Percentiles rank a stretch among this genome's conserved stretches.
Conservation (phyloP, 2,329 filamentous ascomycete species). For the Aspergillus bombycis region DNA sequence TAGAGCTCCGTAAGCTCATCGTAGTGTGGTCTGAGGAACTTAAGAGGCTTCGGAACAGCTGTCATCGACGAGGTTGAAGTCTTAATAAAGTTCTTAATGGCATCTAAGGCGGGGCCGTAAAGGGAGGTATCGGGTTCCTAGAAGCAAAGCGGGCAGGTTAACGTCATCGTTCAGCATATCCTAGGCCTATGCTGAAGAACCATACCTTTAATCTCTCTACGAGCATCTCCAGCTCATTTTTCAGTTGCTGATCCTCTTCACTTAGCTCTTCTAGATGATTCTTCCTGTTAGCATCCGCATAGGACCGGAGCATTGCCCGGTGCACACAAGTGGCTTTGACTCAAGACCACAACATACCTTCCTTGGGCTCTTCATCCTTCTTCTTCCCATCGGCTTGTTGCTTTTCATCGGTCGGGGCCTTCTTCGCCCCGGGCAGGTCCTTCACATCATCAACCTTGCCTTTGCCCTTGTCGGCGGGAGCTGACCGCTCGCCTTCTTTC, state of each 20-base stretch:
- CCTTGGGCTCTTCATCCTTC: constrained; percentile 71
- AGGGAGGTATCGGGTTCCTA: constrained; percentile 85
- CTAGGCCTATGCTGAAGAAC: constrained; percentile 11
- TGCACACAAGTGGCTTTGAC: constrained; percentile 7
- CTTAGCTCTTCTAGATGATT: constrained; percentile 79
- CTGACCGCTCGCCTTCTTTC: constrained; percentile 86
- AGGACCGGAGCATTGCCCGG: constrained; percentile 39
- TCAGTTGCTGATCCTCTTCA: constrained; percentile 97
- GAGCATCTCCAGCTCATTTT: constrained; percentile 96
- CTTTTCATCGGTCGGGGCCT: constrained; percentile 69
- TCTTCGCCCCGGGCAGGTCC: constrained; percentile 60
- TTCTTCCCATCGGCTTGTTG: constrained; percentile 68
- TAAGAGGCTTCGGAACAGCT: constrained; percentile 95
- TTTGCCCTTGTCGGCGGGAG: constrained; percentile 91
- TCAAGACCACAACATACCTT: constrained; percentile 50
- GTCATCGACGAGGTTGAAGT: constrained; percentile 99
- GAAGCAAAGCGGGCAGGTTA: constrained; percentile 23
- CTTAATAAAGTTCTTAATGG: constrained; percentile 98
- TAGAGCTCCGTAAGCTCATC: constrained; percentile 84
- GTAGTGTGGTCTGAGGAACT: constrained; percentile 97
- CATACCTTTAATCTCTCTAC: constrained; percentile 88
- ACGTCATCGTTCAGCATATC: constrained; percentile 28
- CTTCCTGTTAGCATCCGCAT: constrained; percentile 30
- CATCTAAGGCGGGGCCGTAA: constrained; percentile 89
- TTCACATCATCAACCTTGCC: constrained; percentile 77